Evolutionary conservation across 2,329 filamentous ascomycete genomes (phyloP), one percentile per base, ranked within the genome.

Genomic region (Fusarium piperis): DNA sequence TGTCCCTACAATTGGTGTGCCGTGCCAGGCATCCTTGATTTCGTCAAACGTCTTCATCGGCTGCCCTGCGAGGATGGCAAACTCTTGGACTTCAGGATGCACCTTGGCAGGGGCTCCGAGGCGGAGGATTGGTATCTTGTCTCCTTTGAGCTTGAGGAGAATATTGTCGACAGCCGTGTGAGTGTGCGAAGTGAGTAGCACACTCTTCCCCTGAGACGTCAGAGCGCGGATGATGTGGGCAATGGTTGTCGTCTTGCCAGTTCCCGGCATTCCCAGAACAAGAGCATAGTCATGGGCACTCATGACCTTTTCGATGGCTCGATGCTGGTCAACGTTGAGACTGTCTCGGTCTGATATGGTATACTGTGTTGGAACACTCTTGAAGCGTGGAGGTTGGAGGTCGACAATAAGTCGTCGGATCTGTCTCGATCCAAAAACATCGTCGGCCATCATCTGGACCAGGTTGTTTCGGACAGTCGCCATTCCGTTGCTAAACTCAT

Each of bases 151-250:
- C 82, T 99, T 99, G 67, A 99, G 85, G 8, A 99, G 84, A 75
- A 99, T 99, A 73, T 99, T 99, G 88, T 99, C 96, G 4, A 99
- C 96, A 4, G 96, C 96, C 1, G 95, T 97, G 78, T 99, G 96
- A 0, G 96, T 99, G 80, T 98, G 98, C 0, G 95, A 98, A 0
- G 96, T 97, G 41, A 99, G 85, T 8, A 99, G 85, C 15, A 99
- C 94, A 62, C 93, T 97, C 83, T 98, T 98, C 12, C 94, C 93
- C 79, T 97, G 93, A 0, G 92, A 90, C 6, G 96, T 92, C 32
- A 99, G 86, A 1, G 95, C 94, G 48, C 94, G 91, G 76, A 99
- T 98, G 74, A 99, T 98, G 79, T 98, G 95, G 6, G 95, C 94
- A 77, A 99, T 98, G 0, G 96, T 99, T 0, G 96, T 99, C 3